Evolutionary conservation across 768 basidiomycete species (phyloP), one percentile per base, ranked within the genome.

Genomic region (Boletus pseudo-olivaceus): DNA sequence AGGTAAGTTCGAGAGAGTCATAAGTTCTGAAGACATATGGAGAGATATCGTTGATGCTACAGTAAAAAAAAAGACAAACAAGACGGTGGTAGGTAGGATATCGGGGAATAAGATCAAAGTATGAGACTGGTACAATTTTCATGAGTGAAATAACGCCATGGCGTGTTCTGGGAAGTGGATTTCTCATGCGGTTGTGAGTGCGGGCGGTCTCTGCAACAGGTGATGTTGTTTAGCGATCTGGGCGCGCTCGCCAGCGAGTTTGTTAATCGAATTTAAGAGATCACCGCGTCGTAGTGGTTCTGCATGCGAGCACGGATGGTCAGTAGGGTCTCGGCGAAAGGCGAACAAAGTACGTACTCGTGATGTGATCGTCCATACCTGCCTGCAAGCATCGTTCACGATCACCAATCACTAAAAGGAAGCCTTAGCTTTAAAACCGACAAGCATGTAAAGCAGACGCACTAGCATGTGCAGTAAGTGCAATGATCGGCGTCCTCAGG

Each of bases 381-480:
- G 85, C 87, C 66, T 86, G 80, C 65, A 88, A 70, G 64, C 85
- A 89, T 56, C 87, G 76, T 65, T 89, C 87, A 43, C 87, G 77
- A 62, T 88, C 87, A 62, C 93, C 93, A 62, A 94, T 92, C 93
- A 95, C 90, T 93, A 48, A 9, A 54, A 56, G 19, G 8, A 19
- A 20, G 42, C 7, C 29, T 62, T 51, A 65, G 51, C 4, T 20
- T 62, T 51, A 19, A n/a, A 23, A 35, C 41, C 20, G 5, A 39
- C 7, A 46, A n/a, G 41, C 39, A 11, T 7, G 20, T 26, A 47
- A 33, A 38, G 29, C 19, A 46, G 30, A 87, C 90, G 65, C 60
- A 92, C 90, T 98, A 47, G 96, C 96, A 72, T 99, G 96, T 3
- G 96, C 96, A 1, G 97, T 98, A 38, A 99, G 76, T 1, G 97